Percentiles rank a stretch among this genome's conserved stretches.
These are phyloP conservation scores for Penicillium herquei DNA, from an alignment of 495 filamentous ascomycete species.

Conservation along the genomic window DNA sequence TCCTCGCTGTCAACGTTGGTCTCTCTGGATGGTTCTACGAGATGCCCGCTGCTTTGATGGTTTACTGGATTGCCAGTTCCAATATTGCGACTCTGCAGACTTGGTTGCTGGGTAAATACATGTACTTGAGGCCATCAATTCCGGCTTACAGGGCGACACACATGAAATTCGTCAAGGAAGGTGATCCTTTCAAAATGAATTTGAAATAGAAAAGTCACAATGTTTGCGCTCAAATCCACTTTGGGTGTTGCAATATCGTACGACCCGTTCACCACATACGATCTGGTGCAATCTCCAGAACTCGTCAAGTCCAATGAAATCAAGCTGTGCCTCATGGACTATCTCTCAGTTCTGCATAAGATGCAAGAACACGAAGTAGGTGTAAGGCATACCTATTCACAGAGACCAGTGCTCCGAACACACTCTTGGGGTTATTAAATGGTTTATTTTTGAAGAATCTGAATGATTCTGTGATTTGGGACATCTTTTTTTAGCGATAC, in stretches of 20 bases:
- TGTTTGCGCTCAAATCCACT: neutral
- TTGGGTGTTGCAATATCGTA: neutral
- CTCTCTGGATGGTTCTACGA: conserved; percentile 31
- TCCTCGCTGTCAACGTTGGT: conserved; percentile 33
- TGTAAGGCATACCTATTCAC: too few relatives aligned
- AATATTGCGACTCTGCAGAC: conserved; percentile 43
- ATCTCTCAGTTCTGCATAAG: too few relatives aligned
- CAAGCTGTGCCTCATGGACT: too few relatives aligned
- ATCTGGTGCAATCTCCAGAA: too few relatives aligned
- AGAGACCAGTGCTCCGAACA: too few relatives aligned
- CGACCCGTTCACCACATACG: neutral
- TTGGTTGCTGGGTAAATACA: conserved; percentile 31
- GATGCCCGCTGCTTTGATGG: conserved; percentile 61
- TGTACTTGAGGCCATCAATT: conserved; percentile 28
- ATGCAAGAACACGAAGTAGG: too few relatives aligned
- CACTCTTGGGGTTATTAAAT: too few relatives aligned
- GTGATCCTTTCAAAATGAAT: conserved; percentile 23
- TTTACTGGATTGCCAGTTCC: conserved; percentile 69
- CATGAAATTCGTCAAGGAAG: conserved; percentile 13
- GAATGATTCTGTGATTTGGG: too few relatives aligned
- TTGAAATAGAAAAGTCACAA: neutral
- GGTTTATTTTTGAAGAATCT: too few relatives aligned
- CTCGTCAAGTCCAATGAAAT: too few relatives aligned
- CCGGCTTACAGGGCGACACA: conserved; percentile 20
- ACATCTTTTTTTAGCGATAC: too few relatives aligned